Conservation (phyloP, 2,329 filamentous ascomycete species). For the Sporothrix brasiliensis region DNA sequence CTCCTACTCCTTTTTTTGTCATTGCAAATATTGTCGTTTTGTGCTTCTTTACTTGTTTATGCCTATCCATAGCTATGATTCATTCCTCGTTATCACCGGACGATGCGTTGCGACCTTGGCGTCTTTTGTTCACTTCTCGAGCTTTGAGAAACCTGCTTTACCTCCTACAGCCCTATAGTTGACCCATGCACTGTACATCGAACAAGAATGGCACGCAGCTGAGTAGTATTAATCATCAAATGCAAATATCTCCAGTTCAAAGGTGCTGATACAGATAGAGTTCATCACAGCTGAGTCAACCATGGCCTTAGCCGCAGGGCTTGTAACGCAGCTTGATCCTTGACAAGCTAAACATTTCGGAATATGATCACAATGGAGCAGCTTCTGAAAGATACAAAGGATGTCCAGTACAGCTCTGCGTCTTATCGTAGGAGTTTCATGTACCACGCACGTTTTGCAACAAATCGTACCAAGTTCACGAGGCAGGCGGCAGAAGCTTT, state of each 20-base stretch:
- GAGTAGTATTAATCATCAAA: too few relatives aligned
- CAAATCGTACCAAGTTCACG: neutral
- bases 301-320: neutral
- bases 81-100: neutral
- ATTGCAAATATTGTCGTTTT: neutral
- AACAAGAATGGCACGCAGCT: neutral
- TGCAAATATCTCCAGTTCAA: too few relatives aligned
- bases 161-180: neutral
- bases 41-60: neutral
- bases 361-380: neutral
- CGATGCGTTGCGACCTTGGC: neutral
- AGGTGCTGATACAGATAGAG: too few relatives aligned
- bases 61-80: conserved; percentile 2
- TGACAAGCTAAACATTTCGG: too few relatives aligned
- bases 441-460: neutral
- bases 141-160: too few relatives aligned
- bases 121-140: neutral
- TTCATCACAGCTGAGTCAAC: neutral
- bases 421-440: neutral
- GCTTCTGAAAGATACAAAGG: neutral
- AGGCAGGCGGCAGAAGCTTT: conserved; percentile 5
- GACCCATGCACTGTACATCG: neutral
- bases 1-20: neutral
- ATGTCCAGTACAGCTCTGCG: neutral
- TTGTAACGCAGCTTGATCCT: neutral